Conservation (phyloP, 225 moss, liverwort and hornwort species). For the Neckera pumila region DNA sequence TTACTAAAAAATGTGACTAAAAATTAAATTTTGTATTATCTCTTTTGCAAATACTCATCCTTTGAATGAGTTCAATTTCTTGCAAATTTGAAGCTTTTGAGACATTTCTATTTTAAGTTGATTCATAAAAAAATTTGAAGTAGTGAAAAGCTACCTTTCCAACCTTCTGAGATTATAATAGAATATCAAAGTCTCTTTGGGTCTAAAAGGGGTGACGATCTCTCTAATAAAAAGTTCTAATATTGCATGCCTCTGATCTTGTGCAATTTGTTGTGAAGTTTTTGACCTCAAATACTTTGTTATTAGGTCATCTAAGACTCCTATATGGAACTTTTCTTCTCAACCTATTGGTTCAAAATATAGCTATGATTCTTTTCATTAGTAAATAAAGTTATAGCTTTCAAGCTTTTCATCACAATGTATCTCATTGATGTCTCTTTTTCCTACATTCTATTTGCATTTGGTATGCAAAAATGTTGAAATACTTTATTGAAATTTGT, state of each 20-base stretch:
- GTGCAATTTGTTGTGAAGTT: neutral
- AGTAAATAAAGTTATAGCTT: neutral
- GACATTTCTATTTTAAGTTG: neutral
- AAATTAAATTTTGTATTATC: neutral
- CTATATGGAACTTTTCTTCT: neutral
- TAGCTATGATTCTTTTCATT: neutral
- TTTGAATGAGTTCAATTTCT: neutral
- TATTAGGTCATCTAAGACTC: neutral
- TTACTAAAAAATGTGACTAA: neutral
- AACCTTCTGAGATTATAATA: neutral
- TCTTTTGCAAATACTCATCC: neutral
- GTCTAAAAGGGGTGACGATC: neutral
- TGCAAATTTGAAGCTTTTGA: too few relatives aligned
- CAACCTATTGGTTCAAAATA: neutral
- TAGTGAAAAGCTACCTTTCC: neutral
- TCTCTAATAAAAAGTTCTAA: neutral
- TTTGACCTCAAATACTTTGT: neutral
- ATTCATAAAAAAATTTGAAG: too few relatives aligned
- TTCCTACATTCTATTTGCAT: too few relatives aligned
- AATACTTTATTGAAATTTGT: neutral
- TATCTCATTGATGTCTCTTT: too few relatives aligned
- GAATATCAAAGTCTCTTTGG: too few relatives aligned
- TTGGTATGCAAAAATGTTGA: too few relatives aligned
- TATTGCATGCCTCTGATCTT: neutral
- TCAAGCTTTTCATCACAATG: neutral